phyloP scores from a whole-genome alignment of 805 yeast genomes.

The Isabelozyma gotoi region DNA sequence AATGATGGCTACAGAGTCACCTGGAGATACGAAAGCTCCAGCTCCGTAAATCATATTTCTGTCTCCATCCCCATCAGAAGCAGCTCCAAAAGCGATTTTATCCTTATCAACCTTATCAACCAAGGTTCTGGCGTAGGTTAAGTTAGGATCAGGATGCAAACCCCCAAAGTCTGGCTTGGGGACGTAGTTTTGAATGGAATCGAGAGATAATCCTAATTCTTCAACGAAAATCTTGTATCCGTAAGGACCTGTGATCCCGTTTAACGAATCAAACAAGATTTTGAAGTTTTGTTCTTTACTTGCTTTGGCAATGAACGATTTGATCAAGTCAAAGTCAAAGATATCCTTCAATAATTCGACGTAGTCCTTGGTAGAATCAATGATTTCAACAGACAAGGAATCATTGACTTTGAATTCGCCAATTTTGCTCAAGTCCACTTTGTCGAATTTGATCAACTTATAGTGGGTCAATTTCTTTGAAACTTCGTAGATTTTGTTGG shows the following conservation, averaged over 20 bases:
- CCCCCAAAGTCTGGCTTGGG: slow-evolving; percentile 96
- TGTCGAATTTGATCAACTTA: slow-evolving; percentile 57
- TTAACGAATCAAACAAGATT: slow-evolving; percentile 83
- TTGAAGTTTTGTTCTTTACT: slow-evolving; percentile 55
- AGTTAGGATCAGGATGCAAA: slow-evolving; percentile 95
- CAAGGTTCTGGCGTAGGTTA: slow-evolving; percentile 87
- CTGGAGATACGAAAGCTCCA: slow-evolving; percentile 93
- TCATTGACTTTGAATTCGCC: slow-evolving; percentile 53
- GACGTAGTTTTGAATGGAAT: slow-evolving; percentile 71
- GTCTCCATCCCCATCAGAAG: slow-evolving; percentile 98
- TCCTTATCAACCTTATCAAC: slow-evolving; percentile 84
- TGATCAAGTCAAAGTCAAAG: slow-evolving; percentile 84
- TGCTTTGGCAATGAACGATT: slow-evolving; percentile 57
- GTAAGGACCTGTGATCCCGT: slow-evolving; percentile 97
- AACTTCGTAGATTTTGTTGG: slow-evolving; percentile 77
- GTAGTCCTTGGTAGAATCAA: slow-evolving; percentile 79
- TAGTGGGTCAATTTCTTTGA: slow-evolving; percentile 61
- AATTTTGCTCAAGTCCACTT: slow-evolving; percentile 59
- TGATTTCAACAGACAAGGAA: slow-evolving; percentile 70
- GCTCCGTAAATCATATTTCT: slow-evolving; percentile 98
- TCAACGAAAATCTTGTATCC: slow-evolving; percentile 81
- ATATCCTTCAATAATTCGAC: slow-evolving; percentile 77
- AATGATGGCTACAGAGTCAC: slow-evolving; percentile 96
- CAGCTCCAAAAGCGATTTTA: slow-evolving; percentile 91
- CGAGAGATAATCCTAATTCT: slow-evolving; percentile 73